phyloP scores from a whole-genome alignment of 441 rosid species.

The Euphorbia schlechtendalii region DNA sequence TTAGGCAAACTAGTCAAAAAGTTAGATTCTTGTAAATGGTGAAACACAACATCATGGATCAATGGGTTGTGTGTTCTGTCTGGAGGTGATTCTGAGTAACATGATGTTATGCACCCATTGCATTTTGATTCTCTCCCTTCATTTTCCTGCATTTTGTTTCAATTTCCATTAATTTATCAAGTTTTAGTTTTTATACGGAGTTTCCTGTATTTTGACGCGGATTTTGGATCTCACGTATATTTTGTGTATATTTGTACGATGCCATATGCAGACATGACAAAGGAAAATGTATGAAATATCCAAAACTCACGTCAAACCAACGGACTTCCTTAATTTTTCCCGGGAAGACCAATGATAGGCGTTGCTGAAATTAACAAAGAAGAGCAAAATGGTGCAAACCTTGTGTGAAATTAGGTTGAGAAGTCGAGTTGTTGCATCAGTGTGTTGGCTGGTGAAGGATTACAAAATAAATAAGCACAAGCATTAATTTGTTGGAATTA shows the following conservation, averaged over 20 bases:
- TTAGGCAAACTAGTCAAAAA: slow-evolving; percentile 37
- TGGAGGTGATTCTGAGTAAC: slow-evolving; percentile 69
- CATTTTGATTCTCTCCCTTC: slow-evolving; percentile 38
- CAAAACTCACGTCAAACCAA: no score
- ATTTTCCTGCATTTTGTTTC: slow-evolving; percentile 19
- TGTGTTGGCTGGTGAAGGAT: slow-evolving; percentile 35
- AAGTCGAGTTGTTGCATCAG: slow-evolving; percentile 37
- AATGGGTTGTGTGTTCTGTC: slow-evolving; percentile 61
- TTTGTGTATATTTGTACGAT: no score
- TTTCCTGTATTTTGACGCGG: no score
- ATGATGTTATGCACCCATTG: slow-evolving; percentile 32
- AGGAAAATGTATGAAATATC: no score
- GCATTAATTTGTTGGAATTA: neutral
- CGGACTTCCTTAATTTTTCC: no score
- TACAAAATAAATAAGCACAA: neutral
- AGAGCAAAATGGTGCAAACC: slow-evolving; percentile 23
- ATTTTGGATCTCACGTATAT: no score
- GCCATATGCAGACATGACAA: no score
- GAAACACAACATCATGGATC: slow-evolving; percentile 54
- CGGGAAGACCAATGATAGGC: no score
- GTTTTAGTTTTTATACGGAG: no score
- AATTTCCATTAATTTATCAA: neutral
- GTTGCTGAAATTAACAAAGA: no score
- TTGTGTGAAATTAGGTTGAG: slow-evolving; percentile 37
- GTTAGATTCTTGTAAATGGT: slow-evolving; percentile 45